Evolutionary conservation across 2,329 filamentous ascomycete species (phyloP).

Genomic region (Diaporthe australafricana): DNA sequence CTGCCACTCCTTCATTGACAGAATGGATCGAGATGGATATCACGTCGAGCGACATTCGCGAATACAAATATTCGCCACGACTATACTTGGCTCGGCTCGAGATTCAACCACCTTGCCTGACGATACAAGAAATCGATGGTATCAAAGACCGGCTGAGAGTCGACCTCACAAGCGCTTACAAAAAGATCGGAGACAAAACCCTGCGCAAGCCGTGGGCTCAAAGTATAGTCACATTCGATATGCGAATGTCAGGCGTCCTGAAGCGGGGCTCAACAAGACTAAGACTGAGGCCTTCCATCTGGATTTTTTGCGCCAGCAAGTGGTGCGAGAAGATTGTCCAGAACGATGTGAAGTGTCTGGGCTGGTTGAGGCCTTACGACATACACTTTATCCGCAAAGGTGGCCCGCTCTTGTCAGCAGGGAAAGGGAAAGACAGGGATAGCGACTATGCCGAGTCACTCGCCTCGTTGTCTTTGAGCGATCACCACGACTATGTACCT

Average conservation of each 20-base stretch:
- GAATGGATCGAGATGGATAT: neutral
- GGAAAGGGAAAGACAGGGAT: too few relatives aligned
- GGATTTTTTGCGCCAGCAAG: neutral
- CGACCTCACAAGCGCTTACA: neutral
- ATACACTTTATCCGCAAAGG: neutral
- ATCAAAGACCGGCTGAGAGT: neutral
- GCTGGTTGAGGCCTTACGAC: neutral
- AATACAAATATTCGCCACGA: neutral
- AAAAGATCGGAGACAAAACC: neutral
- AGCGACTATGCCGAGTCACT: too few relatives aligned
- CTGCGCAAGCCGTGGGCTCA: neutral
- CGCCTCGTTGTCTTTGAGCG: too few relatives aligned
- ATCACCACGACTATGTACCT: too few relatives aligned
- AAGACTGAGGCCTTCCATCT: neutral
- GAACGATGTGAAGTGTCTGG: neutral
- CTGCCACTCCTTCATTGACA: neutral
- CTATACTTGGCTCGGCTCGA: neutral
- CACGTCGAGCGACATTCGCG: neutral
- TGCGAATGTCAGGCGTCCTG: neutral
- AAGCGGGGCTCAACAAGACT: neutral
- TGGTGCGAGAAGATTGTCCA: neutral
- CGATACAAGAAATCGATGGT: neutral
- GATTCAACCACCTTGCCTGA: neutral
- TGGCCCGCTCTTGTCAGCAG: neutral
- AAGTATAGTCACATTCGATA: neutral